Conservation (phyloP, 331 rosid genomes). For the Acacia pycnantha region DNA sequence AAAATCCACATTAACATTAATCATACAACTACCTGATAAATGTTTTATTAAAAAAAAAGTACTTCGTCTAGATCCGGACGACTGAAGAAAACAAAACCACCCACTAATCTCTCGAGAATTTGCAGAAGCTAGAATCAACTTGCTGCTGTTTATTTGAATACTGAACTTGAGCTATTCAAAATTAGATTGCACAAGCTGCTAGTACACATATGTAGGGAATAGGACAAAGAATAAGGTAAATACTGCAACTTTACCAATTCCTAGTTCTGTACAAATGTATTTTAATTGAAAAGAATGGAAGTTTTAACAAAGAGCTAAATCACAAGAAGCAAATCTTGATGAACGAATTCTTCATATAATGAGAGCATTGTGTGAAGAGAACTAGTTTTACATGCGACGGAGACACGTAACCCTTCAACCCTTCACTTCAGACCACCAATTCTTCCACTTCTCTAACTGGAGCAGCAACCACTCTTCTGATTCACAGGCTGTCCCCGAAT, state of each 20-base stretch:
- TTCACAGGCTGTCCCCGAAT: conserved; percentile 97
- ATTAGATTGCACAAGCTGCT: not conserved
- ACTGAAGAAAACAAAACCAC: not conserved
- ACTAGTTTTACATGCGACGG: conserved; percentile 68
- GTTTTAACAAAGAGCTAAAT: conserved; percentile 59
- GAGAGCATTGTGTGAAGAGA: conserved; percentile 42
- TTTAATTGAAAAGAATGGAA: conserved; percentile 73
- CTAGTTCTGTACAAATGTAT: conserved; percentile 88
- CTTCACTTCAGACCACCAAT: conserved; percentile 32
- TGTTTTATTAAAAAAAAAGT: not conserved
- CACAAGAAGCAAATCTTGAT: conserved; percentile 46
- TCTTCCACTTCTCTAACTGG: conserved; percentile 47
- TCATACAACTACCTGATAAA: no score
- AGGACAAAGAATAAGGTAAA: conserved; percentile 53
- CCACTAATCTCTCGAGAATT: not conserved
- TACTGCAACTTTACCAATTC: conserved; percentile 73
- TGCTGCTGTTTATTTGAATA: not conserved
- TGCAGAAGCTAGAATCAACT: not conserved
- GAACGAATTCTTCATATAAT: conserved; percentile 53
- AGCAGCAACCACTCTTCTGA: conserved; percentile 98
- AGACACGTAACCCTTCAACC: conserved; percentile 45
- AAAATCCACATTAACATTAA: not conserved
- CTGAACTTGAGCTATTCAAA: not conserved
- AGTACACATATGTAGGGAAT: not conserved
- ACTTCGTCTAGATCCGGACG: not conserved